Percentiles rank a stretch among this genome's conserved stretches.
These are phyloP conservation scores for Epichloe sp. DNA, from an alignment of 2,329 filamentous ascomycete species.

Conservation along the genomic window DNA sequence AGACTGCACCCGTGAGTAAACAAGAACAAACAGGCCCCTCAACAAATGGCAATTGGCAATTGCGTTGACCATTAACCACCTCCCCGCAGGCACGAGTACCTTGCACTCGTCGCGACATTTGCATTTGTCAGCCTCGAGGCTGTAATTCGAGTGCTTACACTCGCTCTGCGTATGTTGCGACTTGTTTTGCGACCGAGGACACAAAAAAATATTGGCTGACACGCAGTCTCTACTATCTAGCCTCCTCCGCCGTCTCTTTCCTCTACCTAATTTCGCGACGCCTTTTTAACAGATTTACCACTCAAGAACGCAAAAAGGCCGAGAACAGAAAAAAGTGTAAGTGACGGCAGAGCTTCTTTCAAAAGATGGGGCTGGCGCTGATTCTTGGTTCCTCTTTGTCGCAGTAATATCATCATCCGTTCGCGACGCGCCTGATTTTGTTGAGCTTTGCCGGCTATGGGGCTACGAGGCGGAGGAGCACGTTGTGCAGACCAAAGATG, in stretches of 20 bases:
- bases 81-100: constrained; percentile 59
- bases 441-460: constrained; percentile 81
- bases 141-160: constrained; percentile 70
- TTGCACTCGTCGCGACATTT: constrained; percentile 75
- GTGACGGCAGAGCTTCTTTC: constrained; percentile 10
- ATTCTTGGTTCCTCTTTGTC: constrained; percentile 27
- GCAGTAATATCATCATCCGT: constrained; percentile 60
- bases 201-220: constrained; percentile 9
- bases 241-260: constrained; percentile 65
- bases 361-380: constrained; percentile 26
- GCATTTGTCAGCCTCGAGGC: constrained; percentile 71
- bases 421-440: constrained; percentile 79
- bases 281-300: constrained; percentile 67
- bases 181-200: constrained; percentile 6
- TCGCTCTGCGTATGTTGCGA: constrained; percentile 60
- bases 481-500: constrained; percentile 86
- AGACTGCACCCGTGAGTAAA: constrained; percentile 36
- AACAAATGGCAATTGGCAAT: neutral
- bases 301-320: constrained; percentile 53
- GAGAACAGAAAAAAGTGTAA: constrained; percentile 53
- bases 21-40: neutral
- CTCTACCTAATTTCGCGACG: constrained; percentile 73
- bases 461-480: constrained; percentile 95
- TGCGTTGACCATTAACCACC: neutral
- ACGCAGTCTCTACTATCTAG: constrained; percentile 33